Conservation (phyloP, 179 eudicot species). For the Pouteria campechiana region DNA sequence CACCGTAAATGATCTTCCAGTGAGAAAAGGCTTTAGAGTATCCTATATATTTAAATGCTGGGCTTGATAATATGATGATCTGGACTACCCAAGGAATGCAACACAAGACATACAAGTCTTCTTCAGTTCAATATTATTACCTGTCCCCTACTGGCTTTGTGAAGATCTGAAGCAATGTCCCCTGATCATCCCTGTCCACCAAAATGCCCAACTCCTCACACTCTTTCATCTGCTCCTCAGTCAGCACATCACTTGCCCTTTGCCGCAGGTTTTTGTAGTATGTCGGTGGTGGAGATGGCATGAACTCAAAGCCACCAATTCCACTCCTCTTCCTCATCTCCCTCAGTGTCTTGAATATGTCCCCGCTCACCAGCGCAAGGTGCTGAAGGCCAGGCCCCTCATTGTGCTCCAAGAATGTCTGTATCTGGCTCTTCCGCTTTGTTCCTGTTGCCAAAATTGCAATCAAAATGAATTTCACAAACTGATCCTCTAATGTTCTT, state of each 20-base stretch:
- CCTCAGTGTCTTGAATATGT: constrained; percentile 64
- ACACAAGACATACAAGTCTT: too few species aligned
- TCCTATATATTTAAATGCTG: too few species aligned
- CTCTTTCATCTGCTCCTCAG: constrained; percentile 67
- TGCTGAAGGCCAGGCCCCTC: constrained; percentile 93
- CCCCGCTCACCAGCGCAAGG: constrained; percentile 61
- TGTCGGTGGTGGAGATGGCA: constrained; percentile 90
- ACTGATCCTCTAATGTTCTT: too few species aligned
- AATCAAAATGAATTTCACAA: too few species aligned
- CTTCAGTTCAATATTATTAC: too few species aligned
- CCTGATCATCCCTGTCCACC: constrained; percentile 92
- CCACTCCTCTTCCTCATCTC: constrained; percentile 81
- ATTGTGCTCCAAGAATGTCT: constrained; percentile 87
- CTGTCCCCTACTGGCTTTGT: constrained; percentile 93
- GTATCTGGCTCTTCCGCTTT: constrained; percentile 89
- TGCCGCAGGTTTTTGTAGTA: constrained; percentile 61
- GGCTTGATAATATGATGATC: too few species aligned
- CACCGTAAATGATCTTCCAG: too few species aligned
- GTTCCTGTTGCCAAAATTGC: too few species aligned
- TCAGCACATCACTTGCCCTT: constrained; percentile 58
- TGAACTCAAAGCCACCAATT: constrained; percentile 88
- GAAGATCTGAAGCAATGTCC: constrained; percentile 85
- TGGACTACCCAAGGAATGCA: too few species aligned
- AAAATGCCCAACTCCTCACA: constrained; percentile 85
- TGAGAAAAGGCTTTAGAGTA: too few species aligned